Percentiles rank a stretch among this genome's conserved stretches.
phyloP scores from a whole-genome alignment of 345 rosid species.

The Leavenworthia alabamica region DNA sequence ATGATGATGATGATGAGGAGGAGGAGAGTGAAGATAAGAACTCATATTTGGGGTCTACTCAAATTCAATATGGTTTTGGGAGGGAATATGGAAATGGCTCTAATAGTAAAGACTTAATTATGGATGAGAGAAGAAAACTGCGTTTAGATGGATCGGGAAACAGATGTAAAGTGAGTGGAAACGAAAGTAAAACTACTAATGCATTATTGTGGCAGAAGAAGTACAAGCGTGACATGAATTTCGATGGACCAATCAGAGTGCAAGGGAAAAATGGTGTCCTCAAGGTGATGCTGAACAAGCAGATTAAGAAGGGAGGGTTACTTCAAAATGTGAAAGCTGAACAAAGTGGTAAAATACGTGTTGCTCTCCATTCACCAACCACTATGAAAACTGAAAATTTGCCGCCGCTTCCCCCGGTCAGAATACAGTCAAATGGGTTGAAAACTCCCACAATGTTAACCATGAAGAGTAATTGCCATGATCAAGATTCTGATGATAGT shows the following conservation, averaged over 20 bases:
- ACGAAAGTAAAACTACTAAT: conserved; percentile 27
- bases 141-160: conserved; percentile 40
- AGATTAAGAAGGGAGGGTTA: conserved; percentile 45
- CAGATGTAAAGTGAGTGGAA: conserved; percentile 36
- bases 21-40: conserved; percentile 42
- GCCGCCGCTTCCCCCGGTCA: conserved; percentile 31
- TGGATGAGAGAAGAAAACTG: conserved; percentile 44
- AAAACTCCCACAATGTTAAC: conserved; percentile 37
- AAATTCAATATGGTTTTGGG: conserved; percentile 34
- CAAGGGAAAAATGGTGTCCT: conserved; percentile 94
- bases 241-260: conserved; percentile 69
- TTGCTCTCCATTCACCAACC: conserved; percentile 29
- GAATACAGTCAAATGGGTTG: conserved; percentile 31
- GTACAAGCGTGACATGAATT: conserved; percentile 36
- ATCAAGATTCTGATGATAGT: conserved; percentile 47
- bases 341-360: conserved; percentile 39
- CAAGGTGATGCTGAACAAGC: conserved; percentile 81
- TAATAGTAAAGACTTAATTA: conserved; percentile 42
- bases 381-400: conserved; percentile 33
- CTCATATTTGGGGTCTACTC: conserved; percentile 43
- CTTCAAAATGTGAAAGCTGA: conserved; percentile 38
- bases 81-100: conserved; percentile 49
- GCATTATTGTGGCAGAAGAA: conserved; percentile 40
- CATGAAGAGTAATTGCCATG: conserved; percentile 37
- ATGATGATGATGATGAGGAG: conserved; percentile 56